Evolutionary conservation across 805 yeast genomes (phyloP), one percentile per base, ranked within the genome.

Genomic region (Candida ovalis): DNA sequence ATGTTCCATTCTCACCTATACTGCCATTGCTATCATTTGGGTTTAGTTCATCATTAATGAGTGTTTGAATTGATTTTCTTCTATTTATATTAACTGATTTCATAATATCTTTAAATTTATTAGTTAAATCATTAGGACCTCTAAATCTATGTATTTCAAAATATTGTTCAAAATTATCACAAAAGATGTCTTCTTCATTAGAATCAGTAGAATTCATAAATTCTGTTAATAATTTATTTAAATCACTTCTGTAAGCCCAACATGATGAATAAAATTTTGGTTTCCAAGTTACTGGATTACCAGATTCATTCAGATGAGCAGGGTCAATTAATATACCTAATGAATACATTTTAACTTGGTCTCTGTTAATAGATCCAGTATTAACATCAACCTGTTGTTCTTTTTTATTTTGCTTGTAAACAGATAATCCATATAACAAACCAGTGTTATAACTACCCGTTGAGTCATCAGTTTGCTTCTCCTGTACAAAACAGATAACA

Each of bases 301-400:
- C 44, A 15, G 41, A 10, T 22, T 48, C 44, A 30, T 46, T 48
- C 42, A 59, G 27, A 44, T 58, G 63, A 10, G 38, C 57, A 9
- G 77, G 77, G 49, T 80, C 81, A 17, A 80, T 69, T 19, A 84
- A 63, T 1, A 84, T 64, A 0, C 90, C 91, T 9, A 86, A 60
- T 1, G 90, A 79, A 57, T 73, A 85, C 82, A 86, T 78, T 53
- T 73, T 73, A 24, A 84, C 79, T 32, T 74, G 61, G 8, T 60
- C 63, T 49, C 82, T 62, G 48, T 75, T 74, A 6, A 65, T 46
- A 3, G 52, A 25, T 6, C 43, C 61, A 13, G 38, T 35, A 10
- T 47, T 52, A 9, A 51, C 12, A 19, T 50, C 46, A 12, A 51
- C 8, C 43, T 47, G 56, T 27, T 57, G 55, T 1, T 50, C 32